Percentiles rank a stretch among this genome's conserved stretches.
These are phyloP conservation scores for Paxillus ammoniavirescens DNA, from an alignment of 768 basidiomycete species.

Conservation along the genomic window DNA sequence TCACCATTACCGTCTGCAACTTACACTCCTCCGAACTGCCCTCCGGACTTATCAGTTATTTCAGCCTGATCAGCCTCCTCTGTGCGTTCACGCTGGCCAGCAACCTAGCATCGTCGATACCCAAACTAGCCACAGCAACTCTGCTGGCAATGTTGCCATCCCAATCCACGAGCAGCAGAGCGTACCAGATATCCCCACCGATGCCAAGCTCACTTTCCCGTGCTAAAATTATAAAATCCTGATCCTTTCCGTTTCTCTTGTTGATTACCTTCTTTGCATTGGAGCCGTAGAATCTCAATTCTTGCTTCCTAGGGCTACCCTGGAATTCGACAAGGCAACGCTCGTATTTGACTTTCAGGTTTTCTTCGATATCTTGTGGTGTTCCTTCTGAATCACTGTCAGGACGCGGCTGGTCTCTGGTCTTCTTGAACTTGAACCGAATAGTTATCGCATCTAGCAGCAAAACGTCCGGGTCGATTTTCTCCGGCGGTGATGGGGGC, in stretches of 20 bases:
- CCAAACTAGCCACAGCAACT: neutral
- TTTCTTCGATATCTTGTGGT: neutral
- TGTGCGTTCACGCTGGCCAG: no score
- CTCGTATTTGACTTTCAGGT: neutral
- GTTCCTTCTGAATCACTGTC: neutral
- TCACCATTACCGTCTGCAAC: no score
- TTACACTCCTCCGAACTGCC: no score
- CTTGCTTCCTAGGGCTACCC: neutral
- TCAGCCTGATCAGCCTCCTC: no score
- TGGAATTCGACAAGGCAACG: neutral
- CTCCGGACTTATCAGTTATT: no score
- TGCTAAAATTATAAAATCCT: neutral
- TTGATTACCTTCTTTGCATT: neutral
- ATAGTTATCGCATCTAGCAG: neutral
- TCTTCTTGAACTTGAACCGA: neutral
- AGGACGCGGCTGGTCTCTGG: neutral
- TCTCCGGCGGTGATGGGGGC: neutral
- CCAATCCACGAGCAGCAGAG: neutral
- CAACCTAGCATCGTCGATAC: neutral
- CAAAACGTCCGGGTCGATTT: neutral
- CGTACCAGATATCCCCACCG: neutral
- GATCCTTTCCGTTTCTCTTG: neutral
- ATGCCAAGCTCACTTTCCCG: neutral
- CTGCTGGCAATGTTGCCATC: neutral
- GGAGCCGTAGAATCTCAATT: neutral